Evolutionary conservation across 352 stramenopile genomes (phyloP), one percentile per base, ranked within the genome.

Genomic region (Pythium dissimile): DNA sequence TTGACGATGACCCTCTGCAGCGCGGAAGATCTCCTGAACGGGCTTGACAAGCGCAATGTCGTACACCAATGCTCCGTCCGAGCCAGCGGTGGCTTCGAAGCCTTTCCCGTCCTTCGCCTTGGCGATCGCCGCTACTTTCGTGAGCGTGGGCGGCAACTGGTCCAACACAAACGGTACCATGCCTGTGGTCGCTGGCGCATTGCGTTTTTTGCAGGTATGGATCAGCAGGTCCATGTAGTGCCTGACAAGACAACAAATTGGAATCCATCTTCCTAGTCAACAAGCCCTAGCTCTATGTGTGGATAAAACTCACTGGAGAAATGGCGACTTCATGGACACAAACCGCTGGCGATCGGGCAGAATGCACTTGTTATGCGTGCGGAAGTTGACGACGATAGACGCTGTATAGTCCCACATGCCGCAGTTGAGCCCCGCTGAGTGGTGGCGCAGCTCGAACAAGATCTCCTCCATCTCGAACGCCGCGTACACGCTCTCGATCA

Each of bases 351-450:
- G 86, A 65, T 99, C 95, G 2, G 94, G 95, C n/a, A 97, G 74
- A 52, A 98, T 70, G 43, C 75, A 97, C 53, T 86, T 66, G 18
- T 18, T 34, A 38, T 88, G 78, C 31, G 79, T 73, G 42, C 94
- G 88, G 20, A 98, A 97, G 59, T 92, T 94, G 63, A 98, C 97
- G 63, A 98, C 96, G 65, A 97, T 97, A 16, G 89, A 98, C 58
- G 97, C 97, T 7, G 97, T 95, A 71, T 98, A 98, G 71, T 98
- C 95, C 94, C 95, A 99, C 62, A 97, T 94, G 32, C 96, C 96
- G 68, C 95, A 98, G 72, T 99, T 99, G 35, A 99, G 71, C 24
- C 95, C 96, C 11, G 86, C 72, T 16, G 89, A 98, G 75, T 99
- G 93, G 56, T 97, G 79, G 42, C 89, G 86, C 46, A 99, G 80